Percentiles rank a stretch among this genome's conserved stretches.
phyloP scores from a whole-genome alignment of 805 yeast genomes.

The Ogataea pignaliae region DNA sequence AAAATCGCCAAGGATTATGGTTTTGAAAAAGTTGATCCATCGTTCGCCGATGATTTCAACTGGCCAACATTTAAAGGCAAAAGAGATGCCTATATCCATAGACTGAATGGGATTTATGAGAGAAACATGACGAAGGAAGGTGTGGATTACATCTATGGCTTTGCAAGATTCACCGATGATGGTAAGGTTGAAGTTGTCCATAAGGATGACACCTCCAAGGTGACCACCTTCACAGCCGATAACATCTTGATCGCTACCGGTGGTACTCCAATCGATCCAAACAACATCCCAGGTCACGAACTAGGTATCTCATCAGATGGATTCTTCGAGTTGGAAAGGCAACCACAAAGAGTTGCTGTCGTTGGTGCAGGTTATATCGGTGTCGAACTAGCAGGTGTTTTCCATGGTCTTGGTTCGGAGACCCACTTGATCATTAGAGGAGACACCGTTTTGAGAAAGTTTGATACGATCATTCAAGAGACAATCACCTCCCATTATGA shows the following conservation, averaged over 20 bases:
- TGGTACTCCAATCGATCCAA: slow-evolving; percentile 75
- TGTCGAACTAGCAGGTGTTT: slow-evolving; percentile 91
- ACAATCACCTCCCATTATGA: slow-evolving; percentile 78
- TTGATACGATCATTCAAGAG: slow-evolving; percentile 76
- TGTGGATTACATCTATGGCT: slow-evolving; percentile 82
- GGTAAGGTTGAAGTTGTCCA: slow-evolving; percentile 77
- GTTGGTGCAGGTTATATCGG: slow-evolving; percentile 99
- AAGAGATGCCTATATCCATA: slow-evolving; percentile 85
- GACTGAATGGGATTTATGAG: slow-evolving; percentile 92
- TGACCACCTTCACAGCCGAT: slow-evolving; percentile 63
- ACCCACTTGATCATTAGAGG: slow-evolving; percentile 88
- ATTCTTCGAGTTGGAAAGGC: slow-evolving; percentile 72
- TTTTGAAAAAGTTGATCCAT: slow-evolving; percentile 52
- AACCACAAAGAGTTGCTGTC: slow-evolving; percentile 89
- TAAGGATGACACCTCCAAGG: slow-evolving; percentile 52
- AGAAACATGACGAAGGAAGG: slow-evolving; percentile 83
- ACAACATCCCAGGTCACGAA: slow-evolving; percentile 71
- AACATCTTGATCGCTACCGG: slow-evolving; percentile 90
- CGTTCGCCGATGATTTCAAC: slow-evolving; percentile 60
- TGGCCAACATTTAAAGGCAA: slow-evolving; percentile 81
- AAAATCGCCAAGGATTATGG: slow-evolving; percentile 81
- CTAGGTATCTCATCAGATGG: slow-evolving; percentile 87
- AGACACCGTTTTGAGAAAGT: slow-evolving; percentile 81
- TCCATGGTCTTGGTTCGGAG: slow-evolving; percentile 81
- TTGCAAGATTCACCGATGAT: slow-evolving; percentile 67